Evolutionary conservation across 495 filamentous ascomycete genomes (phyloP).

Genomic region (Hypoxylon intermedium): DNA sequence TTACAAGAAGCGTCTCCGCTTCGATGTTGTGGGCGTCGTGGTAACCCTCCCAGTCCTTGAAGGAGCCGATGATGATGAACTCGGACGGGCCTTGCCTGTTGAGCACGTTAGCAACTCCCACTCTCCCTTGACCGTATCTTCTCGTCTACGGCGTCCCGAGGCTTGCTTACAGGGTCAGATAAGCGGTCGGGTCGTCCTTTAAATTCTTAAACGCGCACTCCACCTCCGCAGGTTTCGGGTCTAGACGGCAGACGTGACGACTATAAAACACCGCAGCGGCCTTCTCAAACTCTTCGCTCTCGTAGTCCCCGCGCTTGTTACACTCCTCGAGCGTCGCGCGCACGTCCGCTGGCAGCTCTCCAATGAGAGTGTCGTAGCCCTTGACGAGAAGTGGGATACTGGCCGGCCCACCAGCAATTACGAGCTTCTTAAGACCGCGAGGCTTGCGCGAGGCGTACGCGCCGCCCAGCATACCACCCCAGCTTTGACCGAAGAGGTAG

Average conservation of each 20-base stretch:
- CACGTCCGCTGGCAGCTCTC: slow-evolving; percentile 48
- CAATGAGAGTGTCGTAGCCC: slow-evolving; percentile 42
- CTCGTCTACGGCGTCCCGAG: background rate
- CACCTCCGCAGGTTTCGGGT: slow-evolving; percentile 50
- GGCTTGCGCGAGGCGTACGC: slow-evolving; percentile 46
- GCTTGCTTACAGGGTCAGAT: slow-evolving; percentile 52
- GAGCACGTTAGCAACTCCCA: slow-evolving; percentile 4
- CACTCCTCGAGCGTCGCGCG: slow-evolving; percentile 46
- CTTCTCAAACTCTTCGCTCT: slow-evolving; percentile 50
- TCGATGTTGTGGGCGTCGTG: slow-evolving; percentile 50
- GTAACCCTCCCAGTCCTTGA: slow-evolving; percentile 53
- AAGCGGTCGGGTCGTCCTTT: slow-evolving; percentile 54
- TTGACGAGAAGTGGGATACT: slow-evolving; percentile 45
- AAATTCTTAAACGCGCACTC: slow-evolving; percentile 43
- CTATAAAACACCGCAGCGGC: slow-evolving; percentile 51
- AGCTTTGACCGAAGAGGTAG: slow-evolving; percentile 54
- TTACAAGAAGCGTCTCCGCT: slow-evolving; percentile 55
- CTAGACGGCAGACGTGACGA: slow-evolving; percentile 51
- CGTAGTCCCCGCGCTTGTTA: slow-evolving; percentile 33
- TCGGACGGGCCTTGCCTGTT: slow-evolving; percentile 57
- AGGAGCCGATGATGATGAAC: slow-evolving; percentile 52
- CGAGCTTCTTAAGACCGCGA: slow-evolving; percentile 48
- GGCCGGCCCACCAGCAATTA: slow-evolving; percentile 50
- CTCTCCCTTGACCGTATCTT: background rate
- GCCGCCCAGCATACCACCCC: slow-evolving; percentile 60